A percentile compares a stretch with the other conserved stretches of the same genome.
Evolutionary conservation across 495 filamentous ascomycete species (phyloP).

Genomic region (Neurospora sp.): DNA sequence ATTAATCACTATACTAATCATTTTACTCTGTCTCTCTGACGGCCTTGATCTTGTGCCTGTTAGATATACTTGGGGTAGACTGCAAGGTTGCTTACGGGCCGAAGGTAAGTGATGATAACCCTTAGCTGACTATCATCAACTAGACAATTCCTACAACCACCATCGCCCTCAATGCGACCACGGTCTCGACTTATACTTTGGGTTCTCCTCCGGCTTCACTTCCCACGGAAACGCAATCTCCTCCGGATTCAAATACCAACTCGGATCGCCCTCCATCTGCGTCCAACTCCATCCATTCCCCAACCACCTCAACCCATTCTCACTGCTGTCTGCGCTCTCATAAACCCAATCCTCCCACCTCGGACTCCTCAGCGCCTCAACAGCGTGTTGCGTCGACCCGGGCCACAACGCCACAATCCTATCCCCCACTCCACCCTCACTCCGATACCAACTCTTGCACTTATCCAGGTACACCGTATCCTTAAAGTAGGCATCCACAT

Average conservation of each 20-base stretch:
- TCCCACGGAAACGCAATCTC: constrained; percentile 33
- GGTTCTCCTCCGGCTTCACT: constrained; percentile 34
- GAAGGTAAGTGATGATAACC: not conserved
- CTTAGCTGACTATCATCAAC: not conserved
- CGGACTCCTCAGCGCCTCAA: constrained; percentile 32
- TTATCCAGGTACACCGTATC: constrained; percentile 53
- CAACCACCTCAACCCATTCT: constrained; percentile 34
- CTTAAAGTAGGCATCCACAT: constrained; percentile 52
- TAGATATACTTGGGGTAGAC: not conserved
- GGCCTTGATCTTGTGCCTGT: not conserved
- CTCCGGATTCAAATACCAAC: constrained; percentile 38
- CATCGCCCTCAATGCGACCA: constrained; percentile 34
- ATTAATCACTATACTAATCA: not conserved
- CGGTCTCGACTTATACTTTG: constrained; percentile 28
- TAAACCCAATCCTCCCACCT: constrained; percentile 37
- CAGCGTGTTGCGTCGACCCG: constrained; percentile 31
- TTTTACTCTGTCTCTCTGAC: not conserved
- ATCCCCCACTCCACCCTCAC: constrained; percentile 14
- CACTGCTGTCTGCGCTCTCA: constrained; percentile 12
- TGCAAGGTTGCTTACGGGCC: not conserved
- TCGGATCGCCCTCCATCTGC: constrained; percentile 34
- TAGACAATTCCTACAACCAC: not conserved
- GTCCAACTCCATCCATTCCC: constrained; percentile 41
- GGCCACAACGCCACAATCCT: constrained; percentile 33
- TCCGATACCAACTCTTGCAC: constrained; percentile 64